Percentiles rank a stretch among this genome's conserved stretches.
Conservation (phyloP, 2,329 filamentous ascomycete genomes). For the Aspergillus jensenii region DNA sequence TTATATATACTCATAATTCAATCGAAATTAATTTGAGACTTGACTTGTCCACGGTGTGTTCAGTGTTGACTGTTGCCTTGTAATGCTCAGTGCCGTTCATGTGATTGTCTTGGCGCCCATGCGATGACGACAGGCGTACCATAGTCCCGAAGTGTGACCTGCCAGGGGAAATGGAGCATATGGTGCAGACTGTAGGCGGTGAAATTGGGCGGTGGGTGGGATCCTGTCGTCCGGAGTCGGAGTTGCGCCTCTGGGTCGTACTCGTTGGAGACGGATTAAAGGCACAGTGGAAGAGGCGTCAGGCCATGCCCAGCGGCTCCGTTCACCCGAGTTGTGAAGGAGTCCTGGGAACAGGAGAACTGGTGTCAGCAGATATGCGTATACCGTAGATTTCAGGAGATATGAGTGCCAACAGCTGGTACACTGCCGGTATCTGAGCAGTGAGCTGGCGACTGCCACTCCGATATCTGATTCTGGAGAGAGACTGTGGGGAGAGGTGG, state of each 20-base stretch:
- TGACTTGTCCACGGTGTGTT: too few relatives aligned
- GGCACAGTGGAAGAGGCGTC: neutral
- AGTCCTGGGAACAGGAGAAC: too few relatives aligned
- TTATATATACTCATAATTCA: neutral
- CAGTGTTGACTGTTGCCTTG: too few relatives aligned
- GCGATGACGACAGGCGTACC: neutral
- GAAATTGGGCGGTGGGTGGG: neutral
- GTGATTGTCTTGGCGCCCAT: slow-evolving; percentile 7
- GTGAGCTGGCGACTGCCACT: too few relatives aligned
- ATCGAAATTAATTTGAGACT: neutral
- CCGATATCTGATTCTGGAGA: neutral
- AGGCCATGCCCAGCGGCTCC: slow-evolving; percentile 9
- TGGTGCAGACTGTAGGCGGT: neutral
- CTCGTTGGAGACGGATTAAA: neutral
- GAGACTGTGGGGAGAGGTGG: neutral
- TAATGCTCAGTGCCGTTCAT: neutral
- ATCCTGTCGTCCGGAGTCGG: slow-evolving; percentile 7
- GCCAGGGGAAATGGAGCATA: neutral
- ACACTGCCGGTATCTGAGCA: neutral
- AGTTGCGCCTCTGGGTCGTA: neutral
- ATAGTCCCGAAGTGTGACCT: neutral
- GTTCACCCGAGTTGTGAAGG: slow-evolving; percentile 8
- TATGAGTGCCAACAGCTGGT: too few relatives aligned
- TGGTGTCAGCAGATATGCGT: too few relatives aligned
- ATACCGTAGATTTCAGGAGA: too few relatives aligned